Percentiles rank a stretch among this genome's conserved stretches.
These are phyloP conservation scores for Linderniella brevidens DNA, from an alignment of 257 asterid species.

Conservation along the genomic window DNA sequence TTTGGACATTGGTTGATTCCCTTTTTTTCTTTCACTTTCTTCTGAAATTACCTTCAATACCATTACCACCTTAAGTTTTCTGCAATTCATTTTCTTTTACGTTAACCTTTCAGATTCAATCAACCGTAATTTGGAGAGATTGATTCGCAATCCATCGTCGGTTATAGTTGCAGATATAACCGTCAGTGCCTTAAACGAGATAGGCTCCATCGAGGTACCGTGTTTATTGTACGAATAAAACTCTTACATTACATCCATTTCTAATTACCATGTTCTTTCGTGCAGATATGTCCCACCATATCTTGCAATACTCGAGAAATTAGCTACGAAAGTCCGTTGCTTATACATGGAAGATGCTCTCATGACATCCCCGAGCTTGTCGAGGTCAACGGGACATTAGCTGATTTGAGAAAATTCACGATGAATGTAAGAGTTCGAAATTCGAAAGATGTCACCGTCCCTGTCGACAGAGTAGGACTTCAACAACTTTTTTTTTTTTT, in stretches of 20 bases:
- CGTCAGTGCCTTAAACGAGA: slow-evolving; percentile 37
- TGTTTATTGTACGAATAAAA: background rate
- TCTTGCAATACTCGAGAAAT: slow-evolving; percentile 40
- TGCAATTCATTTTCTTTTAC: background rate
- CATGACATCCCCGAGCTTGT: slow-evolving; percentile 52
- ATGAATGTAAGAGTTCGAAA: slow-evolving; percentile 35
- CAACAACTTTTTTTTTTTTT: background rate
- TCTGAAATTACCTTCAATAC: too few species aligned
- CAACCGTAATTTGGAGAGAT: slow-evolving; percentile 41
- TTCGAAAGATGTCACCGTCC: slow-evolving; percentile 33
- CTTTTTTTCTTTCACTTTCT: background rate
- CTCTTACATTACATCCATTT: background rate
- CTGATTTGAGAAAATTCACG: slow-evolving; percentile 35
- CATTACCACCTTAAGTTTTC: too few species aligned
- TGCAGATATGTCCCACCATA: slow-evolving; percentile 57
- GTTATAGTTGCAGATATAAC: slow-evolving; percentile 46
- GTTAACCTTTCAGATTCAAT: slow-evolving; percentile 44
- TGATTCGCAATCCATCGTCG: slow-evolving; percentile 42
- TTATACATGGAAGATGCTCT: slow-evolving; percentile 58
- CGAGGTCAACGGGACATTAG: slow-evolving; percentile 37
- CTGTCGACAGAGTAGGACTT: slow-evolving; percentile 48
- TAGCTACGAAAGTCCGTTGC: slow-evolving; percentile 40
- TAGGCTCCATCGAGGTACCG: slow-evolving; percentile 71
- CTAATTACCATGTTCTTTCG: slow-evolving; percentile 3
- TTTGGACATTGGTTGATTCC: slow-evolving; percentile 27